Percentiles rank a stretch among this genome's conserved stretches.
These are phyloP conservation scores for Starmerella bacillaris DNA, from an alignment of 805 yeast genomes.

Conservation along the genomic window DNA sequence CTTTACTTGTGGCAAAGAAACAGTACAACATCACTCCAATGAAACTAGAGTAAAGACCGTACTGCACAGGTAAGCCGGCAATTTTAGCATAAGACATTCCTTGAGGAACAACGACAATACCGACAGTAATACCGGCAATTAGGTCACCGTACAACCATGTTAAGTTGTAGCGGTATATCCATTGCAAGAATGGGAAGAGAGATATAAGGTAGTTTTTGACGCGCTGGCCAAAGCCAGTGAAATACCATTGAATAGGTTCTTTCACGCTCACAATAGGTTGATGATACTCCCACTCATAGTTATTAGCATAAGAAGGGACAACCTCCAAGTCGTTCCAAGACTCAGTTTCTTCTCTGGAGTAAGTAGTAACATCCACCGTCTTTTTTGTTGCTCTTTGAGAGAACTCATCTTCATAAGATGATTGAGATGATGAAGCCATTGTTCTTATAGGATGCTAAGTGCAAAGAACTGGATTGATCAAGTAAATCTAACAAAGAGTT, in stretches of 20 bases:
- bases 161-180: slow-evolving; percentile 71
- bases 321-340: neutral
- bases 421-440: no score
- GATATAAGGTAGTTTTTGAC: slow-evolving; percentile 37
- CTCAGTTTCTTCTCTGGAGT: neutral
- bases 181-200: slow-evolving; percentile 60
- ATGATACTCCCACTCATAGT: slow-evolving; percentile 9
- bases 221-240: slow-evolving; percentile 5
- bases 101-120: slow-evolving; percentile 84
- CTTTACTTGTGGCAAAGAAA: slow-evolving; percentile 85
- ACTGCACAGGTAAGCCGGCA: slow-evolving; percentile 66
- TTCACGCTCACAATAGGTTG: slow-evolving; percentile 10
- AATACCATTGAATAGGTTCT: slow-evolving; percentile 12
- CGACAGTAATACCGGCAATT: slow-evolving; percentile 86
- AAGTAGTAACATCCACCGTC: neutral
- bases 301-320: slow-evolving; percentile 2
- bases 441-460: no score
- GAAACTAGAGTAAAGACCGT: slow-evolving; percentile 79
- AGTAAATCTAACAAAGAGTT: no score
- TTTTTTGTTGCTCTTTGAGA: neutral
- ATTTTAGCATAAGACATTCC: slow-evolving; percentile 86
- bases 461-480: no score
- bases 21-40: slow-evolving; percentile 80
- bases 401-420: no score
- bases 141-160: slow-evolving; percentile 69